phyloP scores from a whole-genome alignment of 179 eudicot genomes.

The Beta corolliflora region DNA sequence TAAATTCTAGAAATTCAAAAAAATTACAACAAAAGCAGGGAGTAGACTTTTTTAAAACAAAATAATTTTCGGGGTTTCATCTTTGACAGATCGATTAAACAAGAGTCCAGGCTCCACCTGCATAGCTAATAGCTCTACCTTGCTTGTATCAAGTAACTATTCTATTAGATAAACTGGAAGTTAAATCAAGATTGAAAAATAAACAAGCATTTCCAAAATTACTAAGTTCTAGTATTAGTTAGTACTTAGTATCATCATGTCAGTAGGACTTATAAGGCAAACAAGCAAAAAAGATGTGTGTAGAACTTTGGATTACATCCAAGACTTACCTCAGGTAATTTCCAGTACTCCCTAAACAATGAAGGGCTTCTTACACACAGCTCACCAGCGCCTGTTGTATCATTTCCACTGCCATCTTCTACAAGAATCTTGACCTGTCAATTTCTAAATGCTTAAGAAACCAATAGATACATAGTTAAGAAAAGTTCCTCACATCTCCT shows the following conservation, averaged over 20 bases:
- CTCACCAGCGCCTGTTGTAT: constrained; percentile 67
- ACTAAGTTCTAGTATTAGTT: not conserved
- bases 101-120: not conserved
- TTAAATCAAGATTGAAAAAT: not conserved
- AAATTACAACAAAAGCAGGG: not conserved
- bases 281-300: not conserved
- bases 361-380: constrained; percentile 96
- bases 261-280: not conserved
- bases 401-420: constrained; percentile 59
- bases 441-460: constrained; percentile 11
- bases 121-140: not conserved
- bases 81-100: not conserved
- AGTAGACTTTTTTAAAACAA: not conserved
- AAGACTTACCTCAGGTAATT: constrained; percentile 72
- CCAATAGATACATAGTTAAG: constrained; percentile 16
- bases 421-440: constrained; percentile 78
- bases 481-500: constrained; percentile 10
- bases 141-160: not conserved
- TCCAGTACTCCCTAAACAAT: constrained; percentile 94
- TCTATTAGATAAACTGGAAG: not conserved
- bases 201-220: not conserved
- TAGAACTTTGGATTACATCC: not conserved
- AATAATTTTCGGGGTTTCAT: not conserved
- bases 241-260: not conserved
- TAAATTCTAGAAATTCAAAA: not conserved